Evolutionary conservation across 2,329 filamentous ascomycete species (phyloP), one percentile per base, ranked within the genome.

Genomic region (Sarocladiaceae sp.): DNA sequence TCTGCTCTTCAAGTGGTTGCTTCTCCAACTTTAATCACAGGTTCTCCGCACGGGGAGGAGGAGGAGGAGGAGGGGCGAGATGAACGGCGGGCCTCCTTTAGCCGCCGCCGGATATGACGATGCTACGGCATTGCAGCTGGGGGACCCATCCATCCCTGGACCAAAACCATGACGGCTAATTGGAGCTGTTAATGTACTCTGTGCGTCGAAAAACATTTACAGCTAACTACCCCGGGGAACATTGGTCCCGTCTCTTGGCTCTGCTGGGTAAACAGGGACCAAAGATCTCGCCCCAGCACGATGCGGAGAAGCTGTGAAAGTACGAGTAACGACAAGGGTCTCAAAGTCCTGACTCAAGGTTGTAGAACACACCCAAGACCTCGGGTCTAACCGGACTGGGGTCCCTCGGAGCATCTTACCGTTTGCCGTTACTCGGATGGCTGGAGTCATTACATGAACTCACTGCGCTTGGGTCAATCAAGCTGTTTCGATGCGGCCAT

Each of bases 151-250:
- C 24, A 11, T 21, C 20, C 34, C 33, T 20, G 10, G 6, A 24
- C 34, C 3, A 39, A 41, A 15, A 29, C 37, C 37, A 29, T 27
- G n/a, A 41, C 37, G 37, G 37, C 37, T 41, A 41, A 41, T 41
- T 41, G 15, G 15, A 9, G 15, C 5, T 29, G 5, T 29, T 27
- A 41, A 41, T 41, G 13, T 16, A 29, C 23, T 16, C 18, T 23
- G 20, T 41, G 12, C 15, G 10, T 5, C 9, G 9, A 24, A n/a
- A n/a, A n/a, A n/a, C n/a, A 5, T 11, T 4, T 27, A 27, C 37
- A 27, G 23, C 23, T 41, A 21, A 41, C 19, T 9, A 10, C 9
- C 26, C 7, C 6, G 9, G 20, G 34, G 18, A 26, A n/a, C 29
- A 21, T 27, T 41, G 37, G 37, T 9, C 33, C 6, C 6, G 5